phyloP scores from a whole-genome alignment of 2,329 filamentous ascomycete species.

The Pseudocercospora fuligena region DNA sequence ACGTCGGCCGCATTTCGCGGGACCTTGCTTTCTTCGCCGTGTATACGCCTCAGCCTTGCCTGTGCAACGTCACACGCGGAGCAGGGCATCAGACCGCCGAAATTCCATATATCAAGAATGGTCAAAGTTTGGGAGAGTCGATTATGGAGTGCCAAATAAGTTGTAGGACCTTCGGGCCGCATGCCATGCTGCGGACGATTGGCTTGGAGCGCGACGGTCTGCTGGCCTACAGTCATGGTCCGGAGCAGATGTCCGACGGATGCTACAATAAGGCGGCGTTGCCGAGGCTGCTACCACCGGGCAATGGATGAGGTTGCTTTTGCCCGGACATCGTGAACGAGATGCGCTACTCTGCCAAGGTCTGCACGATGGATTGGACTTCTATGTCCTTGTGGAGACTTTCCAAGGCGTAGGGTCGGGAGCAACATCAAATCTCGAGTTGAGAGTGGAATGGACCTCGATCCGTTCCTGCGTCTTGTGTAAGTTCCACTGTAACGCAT shows the following conservation, averaged over 20 bases:
- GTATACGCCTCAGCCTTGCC: constrained; percentile 5
- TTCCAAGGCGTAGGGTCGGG: not conserved
- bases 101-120: not conserved
- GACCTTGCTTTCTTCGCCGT: not conserved
- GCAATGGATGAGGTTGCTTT: not conserved
- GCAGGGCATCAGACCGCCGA: not conserved
- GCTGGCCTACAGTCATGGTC: constrained; percentile 7
- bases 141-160: not conserved
- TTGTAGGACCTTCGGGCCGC: not conserved
- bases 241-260: constrained; percentile 12
- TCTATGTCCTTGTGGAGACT: not conserved
- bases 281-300: not conserved
- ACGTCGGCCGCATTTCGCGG: not conserved
- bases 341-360: not conserved
- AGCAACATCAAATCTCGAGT: not conserved
- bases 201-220: not conserved
- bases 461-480: constrained; percentile 12
- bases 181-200: not conserved
- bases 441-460: not conserved
- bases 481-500: constrained; percentile 10
- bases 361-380: not conserved
- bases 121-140: too few relatives aligned
- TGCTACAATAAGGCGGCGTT: not conserved
- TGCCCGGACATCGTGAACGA: not conserved
- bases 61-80: not conserved